A percentile compares a stretch with the other conserved stretches of the same genome.
Evolutionary conservation across 2,329 filamentous ascomycete genomes (phyloP).

Genomic region (Parastagonospora nodorum): DNA sequence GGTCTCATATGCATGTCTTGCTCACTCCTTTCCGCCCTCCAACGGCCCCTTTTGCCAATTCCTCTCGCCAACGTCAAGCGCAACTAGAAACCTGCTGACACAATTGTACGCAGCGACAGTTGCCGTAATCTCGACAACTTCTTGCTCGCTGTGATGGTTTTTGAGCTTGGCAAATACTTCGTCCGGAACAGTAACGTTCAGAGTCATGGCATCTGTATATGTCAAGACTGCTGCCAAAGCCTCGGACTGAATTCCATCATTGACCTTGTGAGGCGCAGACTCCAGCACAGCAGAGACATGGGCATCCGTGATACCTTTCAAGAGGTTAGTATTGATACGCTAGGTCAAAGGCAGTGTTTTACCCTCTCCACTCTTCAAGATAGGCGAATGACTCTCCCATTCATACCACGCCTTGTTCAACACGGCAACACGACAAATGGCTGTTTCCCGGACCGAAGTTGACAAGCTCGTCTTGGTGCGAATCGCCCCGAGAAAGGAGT

Average conservation of each 20-base stretch:
- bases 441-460: constrained; percentile 69
- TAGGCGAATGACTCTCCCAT: constrained; percentile 77
- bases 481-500: constrained; percentile 61
- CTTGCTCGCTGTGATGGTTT: constrained; percentile 66
- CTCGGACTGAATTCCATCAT: constrained; percentile 52
- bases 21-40: constrained; percentile 17
- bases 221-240: constrained; percentile 71
- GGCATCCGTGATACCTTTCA: constrained; percentile 63
- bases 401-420: constrained; percentile 85
- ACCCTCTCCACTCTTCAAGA: constrained; percentile 50
- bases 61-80: constrained; percentile 67
- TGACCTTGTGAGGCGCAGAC: constrained; percentile 19
- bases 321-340: neutral
- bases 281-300: constrained; percentile 37
- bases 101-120: constrained; percentile 84
- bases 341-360: neutral
- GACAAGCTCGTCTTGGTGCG: constrained; percentile 58
- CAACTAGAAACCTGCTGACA: constrained; percentile 82
- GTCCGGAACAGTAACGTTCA: constrained; percentile 71
- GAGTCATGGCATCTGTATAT: constrained; percentile 85
- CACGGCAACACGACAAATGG: constrained; percentile 80
- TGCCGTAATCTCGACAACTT: constrained; percentile 80
- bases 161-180: constrained; percentile 69
- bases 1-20: no score
- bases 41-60: constrained; percentile 33